Evolutionary conservation across 169 alveolate genomes (phyloP).

Genomic region (Eimeria falciformis): DNA sequence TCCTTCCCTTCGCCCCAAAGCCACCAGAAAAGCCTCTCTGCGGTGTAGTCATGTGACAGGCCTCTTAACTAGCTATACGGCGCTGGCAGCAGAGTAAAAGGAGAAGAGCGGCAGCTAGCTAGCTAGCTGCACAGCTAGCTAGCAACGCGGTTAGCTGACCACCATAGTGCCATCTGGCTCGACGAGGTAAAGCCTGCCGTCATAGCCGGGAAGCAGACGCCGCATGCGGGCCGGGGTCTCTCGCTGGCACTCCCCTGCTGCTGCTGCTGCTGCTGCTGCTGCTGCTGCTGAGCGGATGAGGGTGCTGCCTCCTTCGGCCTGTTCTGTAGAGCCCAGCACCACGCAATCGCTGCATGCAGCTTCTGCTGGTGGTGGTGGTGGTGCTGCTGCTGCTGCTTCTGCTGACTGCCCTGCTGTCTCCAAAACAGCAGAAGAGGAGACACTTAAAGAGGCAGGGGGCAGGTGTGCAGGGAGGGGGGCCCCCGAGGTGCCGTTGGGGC

Average conservation of each 20-base stretch:
- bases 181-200: slow-evolving; percentile 63
- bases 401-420: background rate
- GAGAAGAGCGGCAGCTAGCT: background rate
- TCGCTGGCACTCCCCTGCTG: background rate
- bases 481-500: background rate
- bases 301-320: background rate
- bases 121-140: background rate
- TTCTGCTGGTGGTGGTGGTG: background rate
- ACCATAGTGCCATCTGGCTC: slow-evolving; percentile 70
- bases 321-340: slow-evolving; percentile 23
- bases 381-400: background rate
- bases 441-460: background rate
- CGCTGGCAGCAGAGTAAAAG: background rate
- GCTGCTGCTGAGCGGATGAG: background rate
- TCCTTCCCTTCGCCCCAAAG: background rate
- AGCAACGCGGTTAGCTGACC: background rate
- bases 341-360: slow-evolving; percentile 10
- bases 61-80: background rate
- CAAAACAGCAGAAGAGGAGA: background rate
- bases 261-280: slow-evolving; percentile 37
- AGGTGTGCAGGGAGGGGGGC: background rate
- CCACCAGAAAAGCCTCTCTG: background rate
- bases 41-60: background rate
- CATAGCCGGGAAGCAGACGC: slow-evolving; percentile 66
- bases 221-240: slow-evolving; percentile 44